Evolutionary conservation across 1,284 basidiomycete species (phyloP).

Genomic region (Ustilago curta): DNA sequence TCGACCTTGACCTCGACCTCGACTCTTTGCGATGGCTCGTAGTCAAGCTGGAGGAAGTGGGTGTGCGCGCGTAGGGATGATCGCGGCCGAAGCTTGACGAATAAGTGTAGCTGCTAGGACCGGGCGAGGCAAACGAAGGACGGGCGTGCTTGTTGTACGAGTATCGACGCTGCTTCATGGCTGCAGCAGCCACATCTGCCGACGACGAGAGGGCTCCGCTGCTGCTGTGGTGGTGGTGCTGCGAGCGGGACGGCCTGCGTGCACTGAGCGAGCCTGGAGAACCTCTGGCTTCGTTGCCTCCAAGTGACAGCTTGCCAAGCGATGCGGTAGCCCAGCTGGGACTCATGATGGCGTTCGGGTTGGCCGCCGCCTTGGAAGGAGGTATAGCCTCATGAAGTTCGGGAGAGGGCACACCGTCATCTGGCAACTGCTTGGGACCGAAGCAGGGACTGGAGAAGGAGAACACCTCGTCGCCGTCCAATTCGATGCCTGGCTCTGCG

Average conservation of each 20-base stretch:
- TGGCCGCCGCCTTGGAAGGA: slow-evolving; percentile 29
- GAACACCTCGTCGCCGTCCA: slow-evolving; percentile 60
- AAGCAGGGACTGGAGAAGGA: slow-evolving; percentile 63
- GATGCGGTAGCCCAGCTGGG: slow-evolving; percentile 57
- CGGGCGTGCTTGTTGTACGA: slow-evolving; percentile 49
- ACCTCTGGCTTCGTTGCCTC: slow-evolving; percentile 40
- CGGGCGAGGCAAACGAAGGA: slow-evolving; percentile 34
- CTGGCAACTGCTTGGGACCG: slow-evolving; percentile 51
- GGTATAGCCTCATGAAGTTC: slow-evolving; percentile 44
- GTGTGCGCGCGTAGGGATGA: slow-evolving; percentile 54
- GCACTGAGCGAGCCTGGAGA: slow-evolving; percentile 28
- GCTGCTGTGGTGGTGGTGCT: slow-evolving; percentile 35
- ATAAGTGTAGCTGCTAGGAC: slow-evolving; percentile 51
- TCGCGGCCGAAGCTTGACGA: slow-evolving; percentile 50
- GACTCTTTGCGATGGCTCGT: slow-evolving; percentile 35
- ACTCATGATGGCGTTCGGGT: slow-evolving; percentile 47
- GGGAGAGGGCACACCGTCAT: slow-evolving; percentile 42
- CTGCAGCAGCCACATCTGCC: slow-evolving; percentile 47
- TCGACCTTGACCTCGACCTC: slow-evolving; percentile 33
- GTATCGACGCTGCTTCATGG: slow-evolving; percentile 53
- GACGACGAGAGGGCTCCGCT: slow-evolving; percentile 37
- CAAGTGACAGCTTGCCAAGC: slow-evolving; percentile 54
- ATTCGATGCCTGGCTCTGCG: slow-evolving; percentile 39
- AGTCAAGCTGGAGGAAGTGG: slow-evolving; percentile 35
- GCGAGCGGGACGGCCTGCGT: slow-evolving; percentile 37